Percentiles rank a stretch among this genome's conserved stretches.
Evolutionary conservation across 2,329 filamentous ascomycete species (phyloP).

Genomic region (Myriangium duriaei): DNA sequence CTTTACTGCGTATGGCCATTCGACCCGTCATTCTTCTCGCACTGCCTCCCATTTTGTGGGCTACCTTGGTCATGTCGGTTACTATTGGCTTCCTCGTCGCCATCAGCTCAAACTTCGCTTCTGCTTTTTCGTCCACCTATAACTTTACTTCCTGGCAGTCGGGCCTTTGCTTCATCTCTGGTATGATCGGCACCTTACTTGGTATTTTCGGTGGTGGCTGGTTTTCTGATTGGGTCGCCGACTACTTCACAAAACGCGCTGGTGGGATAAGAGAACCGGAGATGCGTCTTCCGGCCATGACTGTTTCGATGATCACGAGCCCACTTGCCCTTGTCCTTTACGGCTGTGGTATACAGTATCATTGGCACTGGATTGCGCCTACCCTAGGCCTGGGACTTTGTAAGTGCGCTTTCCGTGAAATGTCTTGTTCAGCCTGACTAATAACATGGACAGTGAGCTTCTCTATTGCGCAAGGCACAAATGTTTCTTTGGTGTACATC

Average conservation of each 20-base stretch:
- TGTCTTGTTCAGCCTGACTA: conserved; percentile 1
- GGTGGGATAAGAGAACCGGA: conserved; percentile 24
- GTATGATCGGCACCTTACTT: conserved; percentile 35
- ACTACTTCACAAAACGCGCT: conserved; percentile 19
- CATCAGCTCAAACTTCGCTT: conserved; percentile 21
- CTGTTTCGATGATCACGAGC: conserved; percentile 17
- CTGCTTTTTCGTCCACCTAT: conserved; percentile 19
- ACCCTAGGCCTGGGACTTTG: conserved; percentile 42
- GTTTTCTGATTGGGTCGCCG: conserved; percentile 22
- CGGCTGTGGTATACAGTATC: conserved; percentile 21
- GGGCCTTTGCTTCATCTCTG: conserved; percentile 40
- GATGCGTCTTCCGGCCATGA: conserved; percentile 23
- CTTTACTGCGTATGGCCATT: conserved; percentile 34
- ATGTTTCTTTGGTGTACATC: conserved; percentile 44
- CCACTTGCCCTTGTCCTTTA: conserved; percentile 22
- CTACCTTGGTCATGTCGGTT: conserved; percentile 40
- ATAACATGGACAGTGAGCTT: conserved; percentile 35
- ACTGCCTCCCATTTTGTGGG: conserved; percentile 44
- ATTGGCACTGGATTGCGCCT: conserved; percentile 40
- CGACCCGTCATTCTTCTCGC: conserved; percentile 37
- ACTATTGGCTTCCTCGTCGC: conserved; percentile 42
- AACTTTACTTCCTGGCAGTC: conserved; percentile 23
- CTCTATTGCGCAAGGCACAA: conserved; percentile 43
- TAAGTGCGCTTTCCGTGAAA: too few relatives aligned
- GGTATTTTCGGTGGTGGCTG: conserved; percentile 41